Evolutionary conservation across 352 stramenopile species (phyloP), one percentile per base, ranked within the genome.

Genomic region (Ophiocytium majus): DNA sequence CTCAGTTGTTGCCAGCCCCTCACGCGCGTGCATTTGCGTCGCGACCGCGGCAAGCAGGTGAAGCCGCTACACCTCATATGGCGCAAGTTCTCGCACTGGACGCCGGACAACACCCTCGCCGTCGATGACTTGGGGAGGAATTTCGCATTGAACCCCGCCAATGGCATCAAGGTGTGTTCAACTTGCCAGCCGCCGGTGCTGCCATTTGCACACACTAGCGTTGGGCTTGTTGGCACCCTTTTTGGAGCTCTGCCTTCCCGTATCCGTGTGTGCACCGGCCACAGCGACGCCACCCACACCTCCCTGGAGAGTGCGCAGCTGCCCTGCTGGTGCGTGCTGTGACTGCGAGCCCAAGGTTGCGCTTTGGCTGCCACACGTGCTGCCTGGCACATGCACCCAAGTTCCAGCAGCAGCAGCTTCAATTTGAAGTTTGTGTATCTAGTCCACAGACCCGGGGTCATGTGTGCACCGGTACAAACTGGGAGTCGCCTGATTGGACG

Each of bases 1-100:
- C n/a, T n/a, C n/a, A n/a, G n/a, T n/a, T n/a, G 57, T 66, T n/a
- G n/a, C 57, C n/a, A 66, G n/a, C 57, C 57, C 57, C 19, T 66
- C n/a, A 19, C 57, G n/a, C 57, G 19, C 19, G 57, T 23, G 19
- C 19, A 23, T n/a, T 66, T 19, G 19, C n/a, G n/a, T 33, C 66
- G 1, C 50, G 31, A 23, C 50, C 34, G 0, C 66, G 31, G 28
- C 50, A 14, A 50, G 9, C 81, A 89, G 84, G 90, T 92, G 49
- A 92, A 92, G 80, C 86, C 90, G 17, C 82, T 92, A 10, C 83
- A 91, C 57, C 87, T 92, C 23, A 92, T 92, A 35, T 92, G 90
- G 90, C 64, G 82, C 36, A 90, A 91, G 66, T 89, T 91, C 78
- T 86, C 89, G 9, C 76, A 82, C 28, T 92, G 90, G 89, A 71